A percentile compares a stretch with the other conserved stretches of the same genome.
phyloP scores from a whole-genome alignment of 805 yeast genomes.

The Yamadazyma akitaensis region DNA sequence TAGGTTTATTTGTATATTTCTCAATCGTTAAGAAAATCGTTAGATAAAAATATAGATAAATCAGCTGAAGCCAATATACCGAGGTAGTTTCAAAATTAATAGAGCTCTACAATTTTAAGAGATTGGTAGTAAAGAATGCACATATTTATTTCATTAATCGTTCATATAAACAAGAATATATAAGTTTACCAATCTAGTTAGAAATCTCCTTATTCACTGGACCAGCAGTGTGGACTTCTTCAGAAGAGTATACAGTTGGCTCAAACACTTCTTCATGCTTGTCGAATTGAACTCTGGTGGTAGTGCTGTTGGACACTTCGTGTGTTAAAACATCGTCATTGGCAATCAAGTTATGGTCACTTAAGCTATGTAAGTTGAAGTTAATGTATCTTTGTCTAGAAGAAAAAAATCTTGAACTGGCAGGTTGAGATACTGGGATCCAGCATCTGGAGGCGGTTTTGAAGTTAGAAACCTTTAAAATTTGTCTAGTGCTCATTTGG shows the following conservation, averaged over 20 bases:
- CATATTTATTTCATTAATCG: conserved; percentile 2
- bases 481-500: conserved; percentile 25
- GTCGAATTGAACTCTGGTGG: conserved; percentile 10
- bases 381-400: conserved; percentile 34
- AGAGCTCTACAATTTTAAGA: too few species aligned
- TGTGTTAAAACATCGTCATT: conserved; percentile 30
- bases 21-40: too few species aligned
- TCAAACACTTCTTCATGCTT: conserved; percentile 29
- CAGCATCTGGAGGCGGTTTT: conserved; percentile 44
- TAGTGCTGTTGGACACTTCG: conserved; percentile 8
- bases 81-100: too few species aligned
- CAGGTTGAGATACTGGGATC: conserved; percentile 29
- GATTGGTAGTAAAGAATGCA: background rate
- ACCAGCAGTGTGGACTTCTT: conserved; percentile 42
- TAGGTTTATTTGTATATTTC: too few species aligned
- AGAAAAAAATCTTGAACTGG: conserved; percentile 28
- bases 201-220: conserved; percentile 31
- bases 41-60: too few species aligned
- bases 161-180: conserved; percentile 2
- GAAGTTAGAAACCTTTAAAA: conserved; percentile 30
- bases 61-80: too few species aligned
- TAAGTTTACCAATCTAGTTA: background rate
- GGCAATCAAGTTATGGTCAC: conserved; percentile 30
- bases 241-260: conserved; percentile 39
- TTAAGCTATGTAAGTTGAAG: conserved; percentile 26